phyloP scores from a whole-genome alignment of 441 rosid genomes.

The Adansonia rubrostipa region DNA sequence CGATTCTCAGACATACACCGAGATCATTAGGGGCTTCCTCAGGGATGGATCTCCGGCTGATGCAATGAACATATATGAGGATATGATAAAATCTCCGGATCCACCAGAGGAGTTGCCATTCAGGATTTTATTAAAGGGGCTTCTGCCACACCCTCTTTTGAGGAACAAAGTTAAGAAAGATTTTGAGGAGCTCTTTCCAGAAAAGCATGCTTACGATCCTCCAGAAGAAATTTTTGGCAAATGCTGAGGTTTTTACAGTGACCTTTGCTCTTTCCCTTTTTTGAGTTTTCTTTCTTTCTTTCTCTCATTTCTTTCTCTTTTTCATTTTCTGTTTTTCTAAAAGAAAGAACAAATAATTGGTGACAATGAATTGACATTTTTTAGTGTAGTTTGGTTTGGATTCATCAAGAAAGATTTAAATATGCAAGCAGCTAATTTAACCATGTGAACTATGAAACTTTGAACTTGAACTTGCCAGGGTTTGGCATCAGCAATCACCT shows the following conservation, averaged over 20 bases:
- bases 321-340: no score
- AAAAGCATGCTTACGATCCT: constrained; percentile 89
- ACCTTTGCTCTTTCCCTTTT: background rate
- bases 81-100: constrained; percentile 91
- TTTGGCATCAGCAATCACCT: background rate
- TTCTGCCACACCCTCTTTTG: constrained; percentile 82
- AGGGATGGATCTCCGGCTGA: constrained; percentile 89
- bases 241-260: constrained; percentile 51
- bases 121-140: constrained; percentile 85
- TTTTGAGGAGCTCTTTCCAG: constrained; percentile 90
- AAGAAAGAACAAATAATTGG: background rate
- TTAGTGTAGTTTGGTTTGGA: constrained; percentile 9
- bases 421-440: background rate
- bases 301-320: background rate
- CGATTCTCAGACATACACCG: constrained; percentile 87
- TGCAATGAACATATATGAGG: constrained; percentile 95
- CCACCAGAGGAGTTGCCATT: constrained; percentile 89
- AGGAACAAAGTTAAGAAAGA: constrained; percentile 93
- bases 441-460: background rate
- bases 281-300: background rate
- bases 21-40: constrained; percentile 75
- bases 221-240: constrained; percentile 92
- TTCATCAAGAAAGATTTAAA: background rate
- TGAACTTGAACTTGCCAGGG: background rate
- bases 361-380: background rate